Percentiles rank a stretch among this genome's conserved stretches.
These are phyloP conservation scores for Ballota nigra DNA, from an alignment of 257 asterid species.

Conservation along the genomic window DNA sequence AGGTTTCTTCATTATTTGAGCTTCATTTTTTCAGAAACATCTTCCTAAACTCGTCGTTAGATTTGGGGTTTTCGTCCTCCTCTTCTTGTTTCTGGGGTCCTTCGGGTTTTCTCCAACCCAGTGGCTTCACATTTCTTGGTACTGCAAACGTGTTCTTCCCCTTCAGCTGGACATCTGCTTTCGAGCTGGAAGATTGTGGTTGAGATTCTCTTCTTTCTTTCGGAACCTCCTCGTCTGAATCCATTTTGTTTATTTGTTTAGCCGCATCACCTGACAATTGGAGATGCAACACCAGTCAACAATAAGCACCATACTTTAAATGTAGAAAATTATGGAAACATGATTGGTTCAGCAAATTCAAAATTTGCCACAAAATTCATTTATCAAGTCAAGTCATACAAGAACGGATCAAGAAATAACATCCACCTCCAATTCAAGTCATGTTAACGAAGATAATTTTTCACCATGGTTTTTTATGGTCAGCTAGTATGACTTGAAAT, in stretches of 20 bases:
- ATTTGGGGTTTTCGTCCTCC: slow-evolving; percentile 69
- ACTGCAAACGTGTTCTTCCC: slow-evolving; percentile 81
- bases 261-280: slow-evolving; percentile 35
- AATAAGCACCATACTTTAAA: not conserved
- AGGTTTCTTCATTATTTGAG: not conserved
- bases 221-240: slow-evolving; percentile 34
- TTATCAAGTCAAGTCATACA: not conserved
- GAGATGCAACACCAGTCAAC: not conserved
- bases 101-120: slow-evolving; percentile 47
- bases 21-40: slow-evolving; percentile 52
- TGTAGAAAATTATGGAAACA: not conserved
- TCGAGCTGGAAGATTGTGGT: slow-evolving; percentile 25
- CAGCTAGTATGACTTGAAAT: too few species aligned
- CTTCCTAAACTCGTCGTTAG: slow-evolving; percentile 93
- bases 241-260: slow-evolving; percentile 28
- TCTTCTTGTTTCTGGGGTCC: slow-evolving; percentile 27
- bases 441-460: too few species aligned
- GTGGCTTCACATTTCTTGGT: slow-evolving; percentile 75
- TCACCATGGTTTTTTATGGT: too few species aligned
- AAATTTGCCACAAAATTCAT: too few species aligned
- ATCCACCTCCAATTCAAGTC: not conserved
- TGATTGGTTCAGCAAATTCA: not conserved
- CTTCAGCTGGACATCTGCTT: slow-evolving; percentile 45
- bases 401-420: not conserved
- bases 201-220: slow-evolving; percentile 30